Percentiles rank a stretch among this genome's conserved stretches.
Evolutionary conservation across 2,329 filamentous ascomycete species (phyloP).

Genomic region (Rhynchosporium agropyri): DNA sequence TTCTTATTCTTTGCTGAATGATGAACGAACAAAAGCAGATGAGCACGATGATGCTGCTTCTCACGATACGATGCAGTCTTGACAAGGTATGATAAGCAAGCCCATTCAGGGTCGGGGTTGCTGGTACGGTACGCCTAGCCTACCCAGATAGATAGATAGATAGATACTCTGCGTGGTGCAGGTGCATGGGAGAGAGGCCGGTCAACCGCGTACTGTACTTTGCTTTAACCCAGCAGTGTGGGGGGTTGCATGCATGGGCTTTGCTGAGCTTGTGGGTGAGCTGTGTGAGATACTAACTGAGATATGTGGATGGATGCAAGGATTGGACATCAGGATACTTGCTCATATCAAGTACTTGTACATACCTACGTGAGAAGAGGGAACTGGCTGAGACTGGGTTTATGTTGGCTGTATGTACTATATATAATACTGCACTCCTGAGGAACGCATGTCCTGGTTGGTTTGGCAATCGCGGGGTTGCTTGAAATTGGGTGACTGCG

Average conservation of each 20-base stretch:
- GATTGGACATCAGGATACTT: neutral
- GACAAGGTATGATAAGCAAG: neutral
- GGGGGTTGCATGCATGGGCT: conserved; percentile 13
- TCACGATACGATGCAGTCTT: conserved; percentile 1
- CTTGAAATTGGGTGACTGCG: neutral
- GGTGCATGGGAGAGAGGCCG: no score
- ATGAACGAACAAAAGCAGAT: no score
- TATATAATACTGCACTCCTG: neutral
- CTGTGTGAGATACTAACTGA: neutral
- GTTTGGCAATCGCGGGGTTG: conserved; percentile 17
- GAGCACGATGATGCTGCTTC: neutral
- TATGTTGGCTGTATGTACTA: neutral
- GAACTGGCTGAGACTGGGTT: neutral
- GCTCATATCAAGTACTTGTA: no score
- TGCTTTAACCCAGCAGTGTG: conserved; percentile 25
- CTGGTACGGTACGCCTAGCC: conserved; percentile 24
- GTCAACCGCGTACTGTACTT: conserved; percentile 21
- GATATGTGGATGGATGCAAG: neutral
- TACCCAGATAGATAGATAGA: neutral
- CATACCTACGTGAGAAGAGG: neutral
- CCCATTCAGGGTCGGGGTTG: conserved; percentile 22
- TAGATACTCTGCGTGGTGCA: conserved; percentile 34
- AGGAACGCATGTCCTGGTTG: neutral
- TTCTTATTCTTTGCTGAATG: conserved; percentile 28
- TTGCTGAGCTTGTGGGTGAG: neutral